Base-by-base conservation (phyloP, 2,329 filamentous ascomycete species). In the Aspergillus ochraceus region DNA sequence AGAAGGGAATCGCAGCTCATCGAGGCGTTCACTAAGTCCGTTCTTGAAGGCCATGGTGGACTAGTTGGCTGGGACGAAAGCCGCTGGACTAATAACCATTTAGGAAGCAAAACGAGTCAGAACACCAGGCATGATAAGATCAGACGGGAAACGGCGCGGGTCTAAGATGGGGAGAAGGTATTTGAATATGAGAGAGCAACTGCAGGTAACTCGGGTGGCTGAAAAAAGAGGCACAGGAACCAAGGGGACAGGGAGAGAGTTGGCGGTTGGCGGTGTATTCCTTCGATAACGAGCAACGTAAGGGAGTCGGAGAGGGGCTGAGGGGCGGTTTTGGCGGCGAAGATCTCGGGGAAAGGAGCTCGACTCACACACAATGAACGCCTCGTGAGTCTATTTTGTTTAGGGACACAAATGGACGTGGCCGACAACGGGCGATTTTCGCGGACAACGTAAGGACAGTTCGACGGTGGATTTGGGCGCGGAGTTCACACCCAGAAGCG, bases 1-100 rank as follows among this genome's bases (percentile, higher is more conserved):
- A 72, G 85, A 85, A 69, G 89, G 88, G 78, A 90, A 93, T 75
- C 89, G 88, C 77, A 91, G 82, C 78, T 92, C 90, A 79, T 94
- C 90, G 85, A 91, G 90, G 74, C 84, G 82, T 70, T 86, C 85
- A 72, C 80, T 85, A 73, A 85, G 77, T 71, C 83, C 83, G 72
- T 84, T 83, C 67, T 85, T 85, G 78, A 85, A 89, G 67, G 87
- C 85, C 88, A 90, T 90, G 67, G 64, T 78, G 75, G 68, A 66
- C 64, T 61, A 65, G 60, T 60, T 59, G 66, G 55, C 57, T 30
- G 54, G 62, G 67, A 64, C 60, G 58, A 56, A 36, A 60, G 65
- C 61, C 66, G 59, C 74, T 71, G 72, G 70, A 71, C 72, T 74
- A 69, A 52, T 70, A 63, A 29, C 56, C 68, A 61, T 64, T 62